These are phyloP conservation scores for Platanus orientalis DNA, from an alignment of 164 flowering plant species.

Conservation along the genomic window DNA sequence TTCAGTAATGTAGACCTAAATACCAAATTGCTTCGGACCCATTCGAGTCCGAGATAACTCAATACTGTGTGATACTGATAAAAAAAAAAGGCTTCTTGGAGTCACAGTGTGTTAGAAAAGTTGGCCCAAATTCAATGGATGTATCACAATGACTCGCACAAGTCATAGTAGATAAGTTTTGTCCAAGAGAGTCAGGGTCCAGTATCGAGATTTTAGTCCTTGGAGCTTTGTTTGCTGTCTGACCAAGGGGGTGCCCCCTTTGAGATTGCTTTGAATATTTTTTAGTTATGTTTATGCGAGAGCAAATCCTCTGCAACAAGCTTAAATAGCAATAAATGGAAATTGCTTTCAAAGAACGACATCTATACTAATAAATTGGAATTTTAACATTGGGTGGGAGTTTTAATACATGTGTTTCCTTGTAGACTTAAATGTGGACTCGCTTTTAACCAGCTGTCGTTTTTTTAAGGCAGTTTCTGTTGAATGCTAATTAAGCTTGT, in stretches of 20 bases:
- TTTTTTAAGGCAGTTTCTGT: no score
- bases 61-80: background rate
- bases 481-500: no score
- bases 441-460: no score
- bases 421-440: no score
- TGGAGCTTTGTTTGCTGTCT: background rate
- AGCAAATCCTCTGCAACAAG: no score
- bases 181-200: background rate
- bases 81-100: background rate
- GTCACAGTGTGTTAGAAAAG: background rate
- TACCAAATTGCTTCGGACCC: background rate
- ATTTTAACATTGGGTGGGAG: no score
- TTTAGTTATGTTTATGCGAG: no score
- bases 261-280: background rate
- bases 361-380: no score
- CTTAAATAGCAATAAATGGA: no score
- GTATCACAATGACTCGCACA: background rate
- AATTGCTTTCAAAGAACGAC: no score
- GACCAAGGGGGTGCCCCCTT: background rate
- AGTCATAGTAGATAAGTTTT: no score
- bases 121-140: background rate
- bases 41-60: background rate
- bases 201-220: background rate
- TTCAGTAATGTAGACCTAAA: background rate
- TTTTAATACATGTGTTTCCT: no score